phyloP scores from a whole-genome alignment of 352 stramenopile genomes.

The Globisporangium splendens region DNA sequence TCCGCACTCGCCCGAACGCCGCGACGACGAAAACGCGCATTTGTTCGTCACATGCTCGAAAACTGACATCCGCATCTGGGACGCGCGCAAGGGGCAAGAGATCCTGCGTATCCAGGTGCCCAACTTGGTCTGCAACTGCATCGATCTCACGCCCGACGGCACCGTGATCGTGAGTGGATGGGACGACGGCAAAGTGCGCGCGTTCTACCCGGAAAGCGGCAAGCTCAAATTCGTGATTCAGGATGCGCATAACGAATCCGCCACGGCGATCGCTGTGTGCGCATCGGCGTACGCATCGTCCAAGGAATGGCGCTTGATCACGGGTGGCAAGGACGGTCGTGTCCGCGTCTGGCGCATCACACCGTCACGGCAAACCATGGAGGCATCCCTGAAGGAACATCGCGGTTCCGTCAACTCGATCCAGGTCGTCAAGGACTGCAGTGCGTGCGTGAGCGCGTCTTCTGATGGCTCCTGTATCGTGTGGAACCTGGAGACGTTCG shows the following conservation, averaged over 20 bases:
- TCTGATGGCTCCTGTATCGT: conserved; percentile 93
- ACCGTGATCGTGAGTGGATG: conserved; percentile 92
- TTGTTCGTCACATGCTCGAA: conserved; percentile 95
- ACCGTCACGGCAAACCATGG: conserved; percentile 91
- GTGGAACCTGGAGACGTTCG: conserved; percentile 93
- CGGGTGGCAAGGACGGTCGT: conserved; percentile 92
- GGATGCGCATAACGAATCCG: conserved; percentile 93
- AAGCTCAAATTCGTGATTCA: conserved; percentile 98
- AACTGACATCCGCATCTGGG: conserved; percentile 96
- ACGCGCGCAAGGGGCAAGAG: conserved; percentile 87
- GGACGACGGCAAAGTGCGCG: conserved; percentile 96
- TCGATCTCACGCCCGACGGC: conserved; percentile 88
- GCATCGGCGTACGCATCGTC: conserved; percentile 49
- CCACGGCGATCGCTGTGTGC: conserved; percentile 91
- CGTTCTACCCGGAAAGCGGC: conserved; percentile 95
- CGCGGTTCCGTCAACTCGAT: conserved; percentile 91
- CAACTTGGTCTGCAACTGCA: conserved; percentile 95
- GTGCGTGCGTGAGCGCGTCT: conserved; percentile 69
- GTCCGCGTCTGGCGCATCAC: conserved; percentile 94
- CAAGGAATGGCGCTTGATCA: conserved; percentile 88
- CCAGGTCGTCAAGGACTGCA: conserved; percentile 69
- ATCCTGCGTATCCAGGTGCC: conserved; percentile 96
- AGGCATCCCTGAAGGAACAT: conserved; percentile 95
- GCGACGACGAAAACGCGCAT: conserved; percentile 82
- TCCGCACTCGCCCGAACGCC: conserved; percentile 46